These are phyloP conservation scores for Echinosophora koreensis DNA, from an alignment of 306 rosid species.

Conservation along the genomic window DNA sequence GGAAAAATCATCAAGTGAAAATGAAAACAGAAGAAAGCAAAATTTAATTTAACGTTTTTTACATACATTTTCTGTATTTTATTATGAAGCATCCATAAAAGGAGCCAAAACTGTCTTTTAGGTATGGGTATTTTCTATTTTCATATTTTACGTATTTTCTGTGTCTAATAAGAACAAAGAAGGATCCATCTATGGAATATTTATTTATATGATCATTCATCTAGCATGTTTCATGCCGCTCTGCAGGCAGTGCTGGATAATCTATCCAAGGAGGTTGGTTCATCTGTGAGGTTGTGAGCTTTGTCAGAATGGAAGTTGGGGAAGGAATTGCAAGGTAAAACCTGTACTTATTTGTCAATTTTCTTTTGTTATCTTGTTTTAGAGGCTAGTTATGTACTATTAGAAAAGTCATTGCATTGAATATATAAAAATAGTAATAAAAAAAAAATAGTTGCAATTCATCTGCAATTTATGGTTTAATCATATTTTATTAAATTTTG, in stretches of 20 bases:
- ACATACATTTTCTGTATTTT: no score
- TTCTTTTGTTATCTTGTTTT: conserved; percentile 21
- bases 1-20: no score
- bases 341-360: conserved; percentile 14
- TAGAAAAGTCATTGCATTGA: not conserved
- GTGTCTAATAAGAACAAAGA: no score
- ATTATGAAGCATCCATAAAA: no score
- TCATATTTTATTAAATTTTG: not conserved
- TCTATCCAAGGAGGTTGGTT: conserved; percentile 86
- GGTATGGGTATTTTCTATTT: no score
- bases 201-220: conserved; percentile 35
- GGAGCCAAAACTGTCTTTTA: no score
- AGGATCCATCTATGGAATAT: conserved; percentile 25
- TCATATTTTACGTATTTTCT: no score
- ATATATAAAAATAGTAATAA: no score
- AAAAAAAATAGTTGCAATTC: not conserved
- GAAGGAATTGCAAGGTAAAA: conserved; percentile 88
- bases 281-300: conserved; percentile 78
- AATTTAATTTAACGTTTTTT: no score
- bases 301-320: conserved; percentile 92
- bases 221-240: conserved; percentile 39
- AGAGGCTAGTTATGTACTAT: not conserved
- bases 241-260: conserved; percentile 71
- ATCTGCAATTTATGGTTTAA: conserved; percentile 17
- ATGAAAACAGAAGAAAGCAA: no score